Evolutionary conservation across 805 yeast genomes (phyloP).

Genomic region (Saccharomycopsis selenospora): DNA sequence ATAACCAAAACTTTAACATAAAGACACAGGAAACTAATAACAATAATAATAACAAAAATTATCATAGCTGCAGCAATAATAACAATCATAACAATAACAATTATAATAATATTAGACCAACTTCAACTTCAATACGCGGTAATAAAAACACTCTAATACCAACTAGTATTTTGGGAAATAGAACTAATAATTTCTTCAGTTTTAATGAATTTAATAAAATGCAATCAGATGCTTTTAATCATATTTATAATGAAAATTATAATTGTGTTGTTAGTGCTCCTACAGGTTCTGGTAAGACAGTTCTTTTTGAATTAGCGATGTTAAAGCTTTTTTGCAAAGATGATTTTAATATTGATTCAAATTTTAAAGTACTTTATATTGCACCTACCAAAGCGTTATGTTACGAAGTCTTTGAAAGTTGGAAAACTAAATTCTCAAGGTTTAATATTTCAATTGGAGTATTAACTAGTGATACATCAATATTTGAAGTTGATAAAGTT

Average conservation of each 20-base stretch:
- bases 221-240: slow-evolving; percentile 41
- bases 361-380: slow-evolving; percentile 38
- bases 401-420: slow-evolving; percentile 40
- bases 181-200: too few relatives aligned
- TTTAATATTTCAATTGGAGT: slow-evolving; percentile 40
- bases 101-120: too few relatives aligned
- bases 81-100: neutral
- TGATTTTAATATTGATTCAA: slow-evolving; percentile 22
- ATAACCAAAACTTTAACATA: too few relatives aligned
- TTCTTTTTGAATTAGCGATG: slow-evolving; percentile 46
- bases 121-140: too few relatives aligned
- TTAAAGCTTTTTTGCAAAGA: slow-evolving; percentile 29
- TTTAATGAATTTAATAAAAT: slow-evolving; percentile 39
- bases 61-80: neutral
- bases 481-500: slow-evolving; percentile 37
- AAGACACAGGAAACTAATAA: too few relatives aligned
- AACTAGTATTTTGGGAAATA: too few relatives aligned
- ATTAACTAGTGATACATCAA: slow-evolving; percentile 48
- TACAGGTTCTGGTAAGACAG: slow-evolving; percentile 56
- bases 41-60: neutral
- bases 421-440: slow-evolving; percentile 36
- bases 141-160: too few relatives aligned
- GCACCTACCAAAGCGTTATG: slow-evolving; percentile 59
- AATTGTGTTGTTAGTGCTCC: slow-evolving; percentile 49
- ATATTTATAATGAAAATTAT: slow-evolving; percentile 29